These are phyloP conservation scores for Rubia tinctorum DNA, from an alignment of 305 asterid species.

Conservation along the genomic window DNA sequence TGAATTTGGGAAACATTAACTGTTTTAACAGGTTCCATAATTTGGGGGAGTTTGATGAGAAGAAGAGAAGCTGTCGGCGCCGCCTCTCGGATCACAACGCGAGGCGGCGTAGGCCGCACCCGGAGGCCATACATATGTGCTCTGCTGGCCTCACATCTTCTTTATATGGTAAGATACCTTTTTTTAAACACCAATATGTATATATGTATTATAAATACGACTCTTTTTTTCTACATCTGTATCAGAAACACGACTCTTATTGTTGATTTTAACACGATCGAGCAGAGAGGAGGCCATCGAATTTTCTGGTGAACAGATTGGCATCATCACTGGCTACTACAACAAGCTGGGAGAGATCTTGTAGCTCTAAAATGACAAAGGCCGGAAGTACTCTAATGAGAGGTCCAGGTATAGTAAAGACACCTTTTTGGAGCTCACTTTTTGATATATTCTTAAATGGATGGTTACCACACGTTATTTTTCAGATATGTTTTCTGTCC, in stretches of 20 bases:
- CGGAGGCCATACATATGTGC: constrained; percentile 41
- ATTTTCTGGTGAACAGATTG: constrained; percentile 4
- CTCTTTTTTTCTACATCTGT: not conserved
- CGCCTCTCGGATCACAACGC: constrained; percentile 83
- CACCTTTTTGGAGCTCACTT: not conserved
- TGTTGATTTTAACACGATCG: not conserved
- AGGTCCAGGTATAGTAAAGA: constrained; percentile 5
- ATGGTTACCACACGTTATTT: not conserved
- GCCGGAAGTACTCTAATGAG: not conserved
- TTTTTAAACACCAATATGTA: too few species aligned
- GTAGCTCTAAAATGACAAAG: constrained; percentile 12
- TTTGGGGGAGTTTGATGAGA: constrained; percentile 67
- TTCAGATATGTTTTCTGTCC: not conserved
- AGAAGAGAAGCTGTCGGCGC: constrained; percentile 74
- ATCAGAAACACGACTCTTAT: not conserved
- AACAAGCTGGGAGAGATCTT: constrained; percentile 8
- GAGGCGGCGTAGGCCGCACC: constrained; percentile 73
- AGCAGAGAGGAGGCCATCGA: constrained; percentile 14
- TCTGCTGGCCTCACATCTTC: constrained; percentile 43
- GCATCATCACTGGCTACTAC: constrained; percentile 8
- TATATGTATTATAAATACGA: too few species aligned
- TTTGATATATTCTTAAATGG: too few species aligned
- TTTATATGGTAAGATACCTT: too few species aligned
- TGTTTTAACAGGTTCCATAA: constrained; percentile 61
- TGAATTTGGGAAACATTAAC: constrained; percentile 7